Conservation (phyloP, 805 yeast species). For the Hanseniaspora clermontiae region DNA sequence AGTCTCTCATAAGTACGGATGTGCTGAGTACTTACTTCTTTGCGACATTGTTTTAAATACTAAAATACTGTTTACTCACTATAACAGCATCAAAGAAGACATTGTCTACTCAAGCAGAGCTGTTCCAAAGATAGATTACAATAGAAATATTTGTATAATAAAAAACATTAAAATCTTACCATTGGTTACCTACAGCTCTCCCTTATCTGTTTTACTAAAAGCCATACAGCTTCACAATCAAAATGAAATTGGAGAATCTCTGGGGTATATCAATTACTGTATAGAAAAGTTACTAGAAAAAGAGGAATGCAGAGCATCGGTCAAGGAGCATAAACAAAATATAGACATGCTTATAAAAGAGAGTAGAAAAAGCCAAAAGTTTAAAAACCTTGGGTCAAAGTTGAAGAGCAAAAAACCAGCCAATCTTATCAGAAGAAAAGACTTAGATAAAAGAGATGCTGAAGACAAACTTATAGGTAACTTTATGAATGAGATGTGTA, state of each 20-base stretch:
- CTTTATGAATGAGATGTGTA: not conserved
- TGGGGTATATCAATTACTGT: not conserved
- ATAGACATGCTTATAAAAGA: not conserved
- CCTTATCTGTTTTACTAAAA: not conserved
- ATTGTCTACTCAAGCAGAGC: not conserved
- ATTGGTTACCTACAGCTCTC: not conserved
- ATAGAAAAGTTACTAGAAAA: not conserved
- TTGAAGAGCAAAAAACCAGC: not conserved
- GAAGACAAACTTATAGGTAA: not conserved
- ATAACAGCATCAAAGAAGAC: not conserved
- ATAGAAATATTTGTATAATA: not conserved
- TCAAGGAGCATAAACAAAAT: not conserved
- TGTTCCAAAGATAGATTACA: not conserved
- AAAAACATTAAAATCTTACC: not conserved
- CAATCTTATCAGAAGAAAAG: not conserved
- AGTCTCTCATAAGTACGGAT: not conserved
- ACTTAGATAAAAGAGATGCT: too few relatives aligned
- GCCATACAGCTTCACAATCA: not conserved
- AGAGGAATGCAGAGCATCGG: not conserved
- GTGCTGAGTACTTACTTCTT: not conserved
- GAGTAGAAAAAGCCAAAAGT: not conserved
- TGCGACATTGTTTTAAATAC: not conserved
- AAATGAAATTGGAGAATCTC: not conserved
- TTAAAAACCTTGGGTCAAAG: not conserved
- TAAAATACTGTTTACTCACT: not conserved